Evolutionary conservation across 2,329 filamentous ascomycete species (phyloP), one percentile per base, ranked within the genome.

Genomic region (Helminthosporium solani): DNA sequence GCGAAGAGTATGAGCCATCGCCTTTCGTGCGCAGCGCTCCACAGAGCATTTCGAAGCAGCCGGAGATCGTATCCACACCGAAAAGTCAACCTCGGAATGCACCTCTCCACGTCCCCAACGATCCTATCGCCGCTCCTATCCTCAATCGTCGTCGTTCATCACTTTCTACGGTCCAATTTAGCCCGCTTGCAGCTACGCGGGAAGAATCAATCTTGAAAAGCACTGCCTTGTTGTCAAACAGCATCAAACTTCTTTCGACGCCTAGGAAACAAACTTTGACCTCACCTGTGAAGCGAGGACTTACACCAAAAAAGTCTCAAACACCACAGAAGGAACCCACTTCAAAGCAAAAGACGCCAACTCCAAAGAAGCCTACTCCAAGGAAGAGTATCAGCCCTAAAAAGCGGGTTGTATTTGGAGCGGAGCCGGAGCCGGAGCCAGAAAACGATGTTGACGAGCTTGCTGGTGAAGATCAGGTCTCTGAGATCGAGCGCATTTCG

Each of bases 401-500:
- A 46, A 70, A 69, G 49, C 59, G 59, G 14, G 65, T 70, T 2
- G 49, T 50, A 8, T 69, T 70, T 43, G 67, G 64, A 21, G 55
- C 57, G 28, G 53, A 60, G n/a, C 50, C 60, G 21, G 53, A n/a
- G n/a, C n/a, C 49, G 23, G 50, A 57, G n/a, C n/a, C n/a, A 20
- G 52, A 58, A 33, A 54, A 59, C 18, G 40, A 45, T n/a, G 56
- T 68, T 5, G 23, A 34, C 39, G 66, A 69, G 19, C 59, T 70
- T 1, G 53, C 57, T 6, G 49, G 44, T 12, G 50, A 51, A 5
- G 56, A 60, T 14, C 54, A 56, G 3, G 40, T 50, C n/a, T 67
- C 65, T 18, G 62, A 68, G 14, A 77, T 79, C 16, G 80, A 85
- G 20, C 79, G 78, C 18, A 90, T 96, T 43, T 87, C 91, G 36